Evolutionary conservation across 2,329 filamentous ascomycete species (phyloP), one percentile per base, ranked within the genome.

Genomic region (Fusarium incarnatum): DNA sequence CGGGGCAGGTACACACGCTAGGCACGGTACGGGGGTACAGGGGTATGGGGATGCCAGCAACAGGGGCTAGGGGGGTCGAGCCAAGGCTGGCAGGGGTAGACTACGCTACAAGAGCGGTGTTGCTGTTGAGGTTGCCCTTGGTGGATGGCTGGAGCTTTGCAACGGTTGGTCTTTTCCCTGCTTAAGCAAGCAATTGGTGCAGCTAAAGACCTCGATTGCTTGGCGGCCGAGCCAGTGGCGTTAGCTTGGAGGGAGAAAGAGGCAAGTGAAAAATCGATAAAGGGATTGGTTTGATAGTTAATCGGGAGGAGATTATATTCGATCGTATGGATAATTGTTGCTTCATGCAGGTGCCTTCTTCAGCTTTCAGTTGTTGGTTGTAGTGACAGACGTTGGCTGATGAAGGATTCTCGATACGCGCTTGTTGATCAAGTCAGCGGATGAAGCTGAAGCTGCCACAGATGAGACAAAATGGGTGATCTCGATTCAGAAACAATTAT

Each of bases 141-240:
- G 47, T 64, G 60, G 57, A 60, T 52, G 32, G 53, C 34, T 49
- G 56, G 41, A 55, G 65, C 57, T 49, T 47, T 64, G 53, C 56
- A 62, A 70, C 66, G 58, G 60, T 62, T 63, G 62, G 56, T 53
- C 32, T 50, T 48, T 62, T 61, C 67, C 62, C 69, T 56, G 61
- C 56, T 57, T 65, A 57, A 61, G 62, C 72, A 64, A 71, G 58
- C 70, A 72, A 75, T 75, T 75, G 73, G 73, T 52, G 66, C 40
- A 63, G 56, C 44, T 32, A n/a, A 45, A 58, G 53, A 20, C 41
- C 62, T 71, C 45, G 56, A 64, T 47, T 67, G 59, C 68, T 72
- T 75, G 71, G 71, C 69, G 54, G 52, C 58, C 59, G 40, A 59
- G 58, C 61, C 66, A 63, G 73, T 75, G 73, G 72, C 72, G 71